Percentiles rank a stretch among this genome's conserved stretches.
These are phyloP conservation scores for Euphorbia schlechtendalii DNA, from an alignment of 441 rosid genomes.

Conservation along the genomic window DNA sequence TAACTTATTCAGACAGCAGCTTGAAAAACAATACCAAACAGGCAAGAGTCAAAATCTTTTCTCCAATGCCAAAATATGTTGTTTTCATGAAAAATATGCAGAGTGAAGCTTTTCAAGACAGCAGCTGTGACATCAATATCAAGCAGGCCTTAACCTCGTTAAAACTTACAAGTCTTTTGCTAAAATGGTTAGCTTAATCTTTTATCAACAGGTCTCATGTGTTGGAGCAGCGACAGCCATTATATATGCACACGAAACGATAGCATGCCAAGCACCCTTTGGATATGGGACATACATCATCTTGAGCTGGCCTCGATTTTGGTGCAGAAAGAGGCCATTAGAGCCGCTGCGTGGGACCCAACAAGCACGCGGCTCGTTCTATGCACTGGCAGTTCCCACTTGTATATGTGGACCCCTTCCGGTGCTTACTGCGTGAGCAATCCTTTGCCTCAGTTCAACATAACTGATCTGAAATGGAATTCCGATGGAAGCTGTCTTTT, in stretches of 20 bases:
- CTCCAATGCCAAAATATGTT: no score
- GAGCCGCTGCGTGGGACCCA: constrained; percentile 91
- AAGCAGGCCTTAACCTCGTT: no score
- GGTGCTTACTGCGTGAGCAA: constrained; percentile 85
- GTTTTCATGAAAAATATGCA: no score
- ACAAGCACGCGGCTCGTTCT: constrained; percentile 71
- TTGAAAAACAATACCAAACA: no score
- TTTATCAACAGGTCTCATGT: constrained; percentile 54
- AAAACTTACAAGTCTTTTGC: no score
- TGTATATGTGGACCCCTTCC: constrained; percentile 93
- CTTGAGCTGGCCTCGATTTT: constrained; percentile 86
- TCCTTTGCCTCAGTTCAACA: constrained; percentile 63
- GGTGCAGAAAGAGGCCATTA: constrained; percentile 83
- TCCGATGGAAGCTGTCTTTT: constrained; percentile 86
- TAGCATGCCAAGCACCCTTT: constrained; percentile 80
- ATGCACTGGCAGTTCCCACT: constrained; percentile 86
- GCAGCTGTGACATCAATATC: no score
- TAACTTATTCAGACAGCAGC: no score
- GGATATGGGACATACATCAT: constrained; percentile 88
- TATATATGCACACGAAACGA: constrained; percentile 85
- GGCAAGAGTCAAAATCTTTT: no score
- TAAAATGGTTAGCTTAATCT: background rate
- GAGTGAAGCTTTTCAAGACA: no score
- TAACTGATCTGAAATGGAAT: constrained; percentile 85
- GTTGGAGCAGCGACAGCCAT: constrained; percentile 93